Conservation (phyloP, 768 basidiomycete species). For the Pisolithus sp. region DNA sequence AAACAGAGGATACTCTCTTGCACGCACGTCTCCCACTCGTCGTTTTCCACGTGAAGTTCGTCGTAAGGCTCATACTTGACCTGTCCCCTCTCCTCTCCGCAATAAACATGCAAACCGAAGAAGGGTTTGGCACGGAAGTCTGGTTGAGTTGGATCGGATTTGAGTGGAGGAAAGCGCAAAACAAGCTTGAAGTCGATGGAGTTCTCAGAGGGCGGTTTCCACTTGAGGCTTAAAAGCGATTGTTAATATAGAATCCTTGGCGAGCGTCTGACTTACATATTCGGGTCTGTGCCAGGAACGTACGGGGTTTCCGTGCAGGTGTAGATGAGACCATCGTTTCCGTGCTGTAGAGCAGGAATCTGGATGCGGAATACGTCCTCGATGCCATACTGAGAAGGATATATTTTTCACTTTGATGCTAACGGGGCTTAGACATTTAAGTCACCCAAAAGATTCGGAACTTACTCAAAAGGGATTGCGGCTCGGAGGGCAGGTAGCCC, state of each 20-base stretch:
- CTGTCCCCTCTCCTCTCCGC: conserved; percentile 54
- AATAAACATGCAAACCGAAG: conserved; percentile 79
- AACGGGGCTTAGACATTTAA: conserved; percentile 5
- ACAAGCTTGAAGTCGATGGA: conserved; percentile 96
- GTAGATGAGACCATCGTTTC: conserved; percentile 94
- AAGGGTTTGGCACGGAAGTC: conserved; percentile 83
- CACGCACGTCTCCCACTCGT: conserved; percentile 89
- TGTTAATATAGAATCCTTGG: neutral
- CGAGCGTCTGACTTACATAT: conserved; percentile 58
- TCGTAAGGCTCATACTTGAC: conserved; percentile 81
- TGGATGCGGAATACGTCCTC: conserved; percentile 80
- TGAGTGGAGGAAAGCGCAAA: conserved; percentile 79
- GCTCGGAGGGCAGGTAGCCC: conserved; percentile 63
- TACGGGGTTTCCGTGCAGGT: conserved; percentile 86
- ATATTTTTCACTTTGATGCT: conserved; percentile 89
- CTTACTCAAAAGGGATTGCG: conserved; percentile 79
- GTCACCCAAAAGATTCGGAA: conserved; percentile 3
- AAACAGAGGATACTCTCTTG: neutral
- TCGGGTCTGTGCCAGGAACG: conserved; percentile 72
- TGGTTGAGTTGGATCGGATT: conserved; percentile 48
- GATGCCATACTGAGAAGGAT: conserved; percentile 78
- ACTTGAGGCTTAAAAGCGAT: conserved; percentile 67
- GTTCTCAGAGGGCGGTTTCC: conserved; percentile 98
- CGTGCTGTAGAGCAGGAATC: conserved; percentile 83
- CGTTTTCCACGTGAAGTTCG: conserved; percentile 75